Percentiles rank a stretch among this genome's conserved stretches.
phyloP scores from a whole-genome alignment of 2,329 filamentous ascomycete species.

The Aspergillus clavatus region DNA sequence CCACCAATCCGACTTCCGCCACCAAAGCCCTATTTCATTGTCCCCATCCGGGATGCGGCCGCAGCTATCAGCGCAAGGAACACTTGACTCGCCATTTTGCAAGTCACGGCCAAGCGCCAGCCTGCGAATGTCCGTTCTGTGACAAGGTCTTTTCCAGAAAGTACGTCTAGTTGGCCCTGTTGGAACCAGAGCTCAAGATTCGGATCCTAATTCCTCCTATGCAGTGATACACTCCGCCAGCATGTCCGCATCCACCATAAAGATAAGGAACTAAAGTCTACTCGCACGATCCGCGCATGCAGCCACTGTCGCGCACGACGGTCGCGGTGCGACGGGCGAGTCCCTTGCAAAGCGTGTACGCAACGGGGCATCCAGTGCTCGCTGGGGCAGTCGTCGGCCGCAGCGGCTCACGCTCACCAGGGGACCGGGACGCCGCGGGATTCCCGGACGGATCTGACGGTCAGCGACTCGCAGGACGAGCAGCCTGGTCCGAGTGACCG shows the following conservation, averaged over 20 bases:
- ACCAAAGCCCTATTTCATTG: constrained; percentile 9
- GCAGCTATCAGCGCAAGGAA: constrained; percentile 21
- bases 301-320: constrained; percentile 14
- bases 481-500: background rate
- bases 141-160: constrained; percentile 13
- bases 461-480: constrained; percentile 6
- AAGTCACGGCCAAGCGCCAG: constrained; percentile 6
- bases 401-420: too few relatives aligned
- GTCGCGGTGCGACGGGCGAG: constrained; percentile 11
- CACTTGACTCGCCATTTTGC: constrained; percentile 19
- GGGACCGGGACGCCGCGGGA: too few relatives aligned
- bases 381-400: background rate
- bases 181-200: background rate
- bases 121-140: constrained; percentile 15
- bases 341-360: constrained; percentile 14
- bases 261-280: constrained; percentile 3
- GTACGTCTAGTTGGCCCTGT: background rate
- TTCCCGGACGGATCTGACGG: too few relatives aligned
- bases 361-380: constrained; percentile 6
- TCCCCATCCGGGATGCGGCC: constrained; percentile 15
- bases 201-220: background rate
- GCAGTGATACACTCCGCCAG: constrained; percentile 20
- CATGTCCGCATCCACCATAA: constrained; percentile 18
- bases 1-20: background rate
- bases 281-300: constrained; percentile 15